Evolutionary conservation across 139 green algal genomes (phyloP), one percentile per base, ranked within the genome.

Genomic region (Chlamydomonas sp.): DNA sequence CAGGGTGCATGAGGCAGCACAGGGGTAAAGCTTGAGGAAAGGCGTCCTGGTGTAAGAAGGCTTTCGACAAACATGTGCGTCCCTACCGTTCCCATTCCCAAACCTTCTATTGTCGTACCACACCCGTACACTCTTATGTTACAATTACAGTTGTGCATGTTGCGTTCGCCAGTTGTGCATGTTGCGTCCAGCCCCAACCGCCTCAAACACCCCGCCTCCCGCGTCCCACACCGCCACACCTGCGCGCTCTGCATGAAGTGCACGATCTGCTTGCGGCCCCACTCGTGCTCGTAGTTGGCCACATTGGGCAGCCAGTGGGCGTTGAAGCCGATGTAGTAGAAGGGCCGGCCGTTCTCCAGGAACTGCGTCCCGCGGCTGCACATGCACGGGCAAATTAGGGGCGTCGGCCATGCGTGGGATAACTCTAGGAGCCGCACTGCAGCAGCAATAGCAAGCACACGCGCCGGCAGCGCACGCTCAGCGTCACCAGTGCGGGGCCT

Each of bases 291-390:
- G 8, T 59, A 85, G 5, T 20, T 77, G 1, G 78, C 69, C 31
- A 83, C 49, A 60, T 90, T 84, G 57, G 72, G 58, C 60, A 85
- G 49, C 85, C 85, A 90, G 62, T 86, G 72, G 57, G 78, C 78
- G 85, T 90, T 90, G 61, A 90, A 85, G 78, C 85, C 85, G 2
- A 77, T 61, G 71, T 86, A 90, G 78, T 90, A 90, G 31, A 85
- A 90, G 57, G 85, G 85, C 62, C 14, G 7, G 69, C 85, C 85
- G 14, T 62, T 31, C 49, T 77, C 75, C 8, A 90, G 67, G 31
- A 87, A 75, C 83, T 87, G 83, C 7, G 49, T 57, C 63, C 83
- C 83, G n/a, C 73, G 72, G 17, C 83, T 87, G 60, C 0, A 4
- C 1, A 2, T 7, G 49, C 49, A 12, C 1, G 49, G 4, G 71